Base-by-base conservation (phyloP, 1,284 basidiomycete genomes). In the Porodaedalea pini region DNA sequence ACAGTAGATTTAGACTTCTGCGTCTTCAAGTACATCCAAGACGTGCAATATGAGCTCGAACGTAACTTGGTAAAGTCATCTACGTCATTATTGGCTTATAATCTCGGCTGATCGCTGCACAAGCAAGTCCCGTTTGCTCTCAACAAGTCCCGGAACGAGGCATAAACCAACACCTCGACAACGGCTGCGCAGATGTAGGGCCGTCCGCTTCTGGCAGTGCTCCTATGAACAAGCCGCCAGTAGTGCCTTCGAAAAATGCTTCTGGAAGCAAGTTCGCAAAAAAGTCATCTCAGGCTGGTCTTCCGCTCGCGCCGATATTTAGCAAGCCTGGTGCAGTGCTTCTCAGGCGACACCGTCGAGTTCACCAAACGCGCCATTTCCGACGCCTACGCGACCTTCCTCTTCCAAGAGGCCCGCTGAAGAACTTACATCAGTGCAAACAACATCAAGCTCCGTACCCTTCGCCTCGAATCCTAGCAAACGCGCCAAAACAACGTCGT, bases 161-260 rank as follows among this genome's bases (percentile, higher is more conserved):
- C 58, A 81, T 81, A 55, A 82, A 81, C 63, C 61, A 58, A 23
- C 79, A 81, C 62, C 63, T 81, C n/a, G 78, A 81, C 57, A 75
- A 68, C 52, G 70, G 68, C 53, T 82, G 79, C 54, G 65, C 67
- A 19, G 65, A 70, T 29, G 56, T 65, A 39, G 58, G 56, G 27
- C 2, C 54, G 34, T 49, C 63, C 11, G 48, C 62, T 37, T 50
- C 39, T 23, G 47, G 37, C 17, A 57, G 39, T 7, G 55, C 25
- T 47, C 47, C 59, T 64, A 59, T 51, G 50, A 56, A 52, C 63
- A 41, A 56, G 57, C 21, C 40, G 0, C 58, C 64, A 45, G 61
- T 39, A 45, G 49, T 50, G 15, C 34, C 50, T 47, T 60, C 51
- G 37, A 60, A 40, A 40, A 56, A 56, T 49, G 47, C 4, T 13